These are phyloP conservation scores for Melanogaster broomeanus DNA, from an alignment of 768 basidiomycete species.

Conservation along the genomic window DNA sequence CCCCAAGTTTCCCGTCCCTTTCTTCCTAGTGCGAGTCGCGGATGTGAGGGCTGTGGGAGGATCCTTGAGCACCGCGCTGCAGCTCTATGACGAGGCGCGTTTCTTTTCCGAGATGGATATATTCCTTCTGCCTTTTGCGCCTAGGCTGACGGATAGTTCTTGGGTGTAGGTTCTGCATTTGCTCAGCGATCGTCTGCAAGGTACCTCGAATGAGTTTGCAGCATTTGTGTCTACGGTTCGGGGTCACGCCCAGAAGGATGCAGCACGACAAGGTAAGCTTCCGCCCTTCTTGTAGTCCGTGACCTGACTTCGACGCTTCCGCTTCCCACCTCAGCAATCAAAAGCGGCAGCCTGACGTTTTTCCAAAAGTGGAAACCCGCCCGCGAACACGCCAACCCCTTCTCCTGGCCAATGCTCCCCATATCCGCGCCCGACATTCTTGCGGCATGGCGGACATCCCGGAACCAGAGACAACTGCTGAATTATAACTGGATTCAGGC, in stretches of 20 bases:
- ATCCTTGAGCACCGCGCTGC: slow-evolving; percentile 31
- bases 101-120: too few species aligned
- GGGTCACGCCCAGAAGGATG: slow-evolving; percentile 23
- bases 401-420: slow-evolving; percentile 35
- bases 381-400: slow-evolving; percentile 33
- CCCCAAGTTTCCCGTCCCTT: slow-evolving; percentile 31
- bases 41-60: slow-evolving; percentile 32
- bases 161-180: slow-evolving; percentile 21
- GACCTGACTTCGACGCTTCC: neutral
- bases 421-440: slow-evolving; percentile 26
- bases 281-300: neutral
- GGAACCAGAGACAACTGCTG: slow-evolving; percentile 27
- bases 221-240: slow-evolving; percentile 29
- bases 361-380: slow-evolving; percentile 34
- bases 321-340: slow-evolving; percentile 10
- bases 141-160: neutral
- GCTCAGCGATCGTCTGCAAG: slow-evolving; percentile 15
- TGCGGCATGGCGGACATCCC: slow-evolving; percentile 23
- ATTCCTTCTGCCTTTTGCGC: too few species aligned
- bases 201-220: slow-evolving; percentile 19
- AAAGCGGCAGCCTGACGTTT: slow-evolving; percentile 25
- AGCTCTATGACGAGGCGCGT: slow-evolving; percentile 32
- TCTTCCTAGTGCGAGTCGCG: slow-evolving; percentile 33
- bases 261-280: slow-evolving; percentile 27
- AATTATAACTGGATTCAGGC: slow-evolving; percentile 34